Conservation (phyloP, 345 rosid species). For the Moringa oleifera region DNA sequence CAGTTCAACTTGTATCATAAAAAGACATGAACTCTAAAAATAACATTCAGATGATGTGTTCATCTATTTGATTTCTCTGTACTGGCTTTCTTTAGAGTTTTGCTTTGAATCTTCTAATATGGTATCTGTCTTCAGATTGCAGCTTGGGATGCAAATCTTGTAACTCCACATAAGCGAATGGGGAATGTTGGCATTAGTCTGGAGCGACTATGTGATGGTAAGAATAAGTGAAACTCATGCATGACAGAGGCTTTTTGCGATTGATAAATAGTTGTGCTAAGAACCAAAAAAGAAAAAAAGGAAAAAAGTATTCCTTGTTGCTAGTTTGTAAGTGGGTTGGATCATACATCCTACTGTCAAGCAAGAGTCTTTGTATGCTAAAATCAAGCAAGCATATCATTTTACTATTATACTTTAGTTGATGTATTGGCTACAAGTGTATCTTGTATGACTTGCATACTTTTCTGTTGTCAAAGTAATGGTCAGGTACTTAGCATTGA, state of each 20-base stretch:
- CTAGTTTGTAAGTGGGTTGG: conserved; percentile 1
- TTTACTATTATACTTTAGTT: background rate
- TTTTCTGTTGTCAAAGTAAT: background rate
- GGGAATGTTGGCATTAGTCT: conserved; percentile 64
- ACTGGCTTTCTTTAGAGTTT: background rate
- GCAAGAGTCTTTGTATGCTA: background rate
- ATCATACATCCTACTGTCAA: background rate
- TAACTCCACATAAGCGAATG: conserved; percentile 95
- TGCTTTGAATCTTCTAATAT: background rate
- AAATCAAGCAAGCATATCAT: no score
- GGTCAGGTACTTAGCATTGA: background rate
- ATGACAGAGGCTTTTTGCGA: background rate
- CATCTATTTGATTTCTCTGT: background rate
- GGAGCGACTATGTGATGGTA: conserved; percentile 72
- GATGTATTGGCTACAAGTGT: background rate
- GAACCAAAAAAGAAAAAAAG: no score
- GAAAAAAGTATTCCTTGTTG: background rate
- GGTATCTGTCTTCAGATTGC: conserved; percentile 50
- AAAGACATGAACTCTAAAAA: background rate
- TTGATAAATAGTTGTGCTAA: background rate
- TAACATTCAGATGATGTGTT: background rate
- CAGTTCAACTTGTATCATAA: background rate
- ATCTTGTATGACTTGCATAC: background rate
- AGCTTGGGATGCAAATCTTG: conserved; percentile 99
- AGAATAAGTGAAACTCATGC: conserved; percentile 21